These are phyloP conservation scores for Yamadazyma membranifaciens DNA, from an alignment of 1,139 yeast genomes.

Conservation along the genomic window DNA sequence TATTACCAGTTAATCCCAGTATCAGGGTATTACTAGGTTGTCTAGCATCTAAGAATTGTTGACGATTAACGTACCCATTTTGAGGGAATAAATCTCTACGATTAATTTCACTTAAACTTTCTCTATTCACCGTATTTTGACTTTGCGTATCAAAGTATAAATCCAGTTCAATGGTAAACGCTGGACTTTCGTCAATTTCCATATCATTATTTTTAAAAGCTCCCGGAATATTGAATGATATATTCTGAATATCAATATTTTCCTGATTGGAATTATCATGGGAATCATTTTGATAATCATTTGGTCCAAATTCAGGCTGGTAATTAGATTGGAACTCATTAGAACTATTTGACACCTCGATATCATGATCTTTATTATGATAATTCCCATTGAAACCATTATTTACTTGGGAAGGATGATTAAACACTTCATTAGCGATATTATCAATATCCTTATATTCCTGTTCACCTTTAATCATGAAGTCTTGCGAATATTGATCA, in stretches of 20 bases:
- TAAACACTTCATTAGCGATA: no score
- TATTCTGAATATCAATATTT: constrained; percentile 3
- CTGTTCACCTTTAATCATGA: background rate
- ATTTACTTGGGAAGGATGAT: no score
- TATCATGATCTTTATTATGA: background rate
- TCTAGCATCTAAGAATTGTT: constrained; percentile 9
- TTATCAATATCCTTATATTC: no score
- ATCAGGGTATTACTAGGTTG: constrained; percentile 4
- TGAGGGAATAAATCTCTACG: constrained; percentile 15
- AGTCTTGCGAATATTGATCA: background rate
- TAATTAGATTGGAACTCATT: no score
- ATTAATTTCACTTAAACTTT: constrained; percentile 1
- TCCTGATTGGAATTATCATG: background rate
- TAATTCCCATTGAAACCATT: no score
- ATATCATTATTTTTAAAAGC: constrained; percentile 30
- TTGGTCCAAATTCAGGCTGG: no score
- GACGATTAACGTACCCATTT: constrained; percentile 14
- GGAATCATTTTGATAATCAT: no score
- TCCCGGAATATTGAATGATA: constrained; percentile 29
- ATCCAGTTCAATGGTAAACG: constrained; percentile 40
- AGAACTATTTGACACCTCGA: background rate
- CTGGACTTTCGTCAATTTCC: constrained; percentile 43
- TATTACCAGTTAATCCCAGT: background rate
- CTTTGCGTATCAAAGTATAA: constrained; percentile 20
- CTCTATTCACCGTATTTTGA: constrained; percentile 4